Evolutionary conservation across 2,329 filamentous ascomycete genomes (phyloP), one percentile per base, ranked within the genome.

Genomic region (Ceratocystis destructans): DNA sequence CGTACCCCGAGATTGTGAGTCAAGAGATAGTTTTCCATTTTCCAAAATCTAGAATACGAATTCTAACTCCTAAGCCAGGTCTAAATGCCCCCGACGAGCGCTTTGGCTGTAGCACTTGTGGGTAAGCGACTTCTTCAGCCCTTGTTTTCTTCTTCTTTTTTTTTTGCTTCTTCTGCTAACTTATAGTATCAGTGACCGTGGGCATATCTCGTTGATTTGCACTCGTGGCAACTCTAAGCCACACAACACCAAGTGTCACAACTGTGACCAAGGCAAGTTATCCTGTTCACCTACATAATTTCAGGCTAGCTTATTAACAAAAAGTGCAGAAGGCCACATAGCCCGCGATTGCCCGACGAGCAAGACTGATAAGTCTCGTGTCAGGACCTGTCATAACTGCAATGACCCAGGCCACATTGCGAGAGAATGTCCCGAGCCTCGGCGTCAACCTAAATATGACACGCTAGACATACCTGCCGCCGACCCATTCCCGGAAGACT

Each of bases 321-420:
- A 1, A 4, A 10, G 20, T 50, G 12, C 48, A 50, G 48, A 50
- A 53, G 48, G 48, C 7, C 48, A 53, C 48, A 53, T 53, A 8
- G 48, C 48, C 10, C 48, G 48, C 15, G 22, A 53, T 28, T 53
- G 48, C 25, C 48, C 22, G 10, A 53, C 22, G 25, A n/a, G 22
- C 3, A 25, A 53, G 10, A 25, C 17, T 3, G n/a, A 37, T 31
- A 37, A 7, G 3, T 4, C 74, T 15, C 71, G 78, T 46, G 75
- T 76, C 22, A 80, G 88, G 62, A 78, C 77, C 61, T 90, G 87
- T 73, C 81, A 78, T 76, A 87, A 89, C 75, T 90, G 87, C 70
- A 76, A 80, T 3, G 78, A 80, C 48, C 75, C 78, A 31, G 87
- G 86, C 8, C 87, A 90, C 71, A 85, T 87, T 67, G 76, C 86